Evolutionary conservation across 2,329 filamentous ascomycete species (phyloP), one percentile per base, ranked within the genome.

Genomic region (Penicillium sp.): DNA sequence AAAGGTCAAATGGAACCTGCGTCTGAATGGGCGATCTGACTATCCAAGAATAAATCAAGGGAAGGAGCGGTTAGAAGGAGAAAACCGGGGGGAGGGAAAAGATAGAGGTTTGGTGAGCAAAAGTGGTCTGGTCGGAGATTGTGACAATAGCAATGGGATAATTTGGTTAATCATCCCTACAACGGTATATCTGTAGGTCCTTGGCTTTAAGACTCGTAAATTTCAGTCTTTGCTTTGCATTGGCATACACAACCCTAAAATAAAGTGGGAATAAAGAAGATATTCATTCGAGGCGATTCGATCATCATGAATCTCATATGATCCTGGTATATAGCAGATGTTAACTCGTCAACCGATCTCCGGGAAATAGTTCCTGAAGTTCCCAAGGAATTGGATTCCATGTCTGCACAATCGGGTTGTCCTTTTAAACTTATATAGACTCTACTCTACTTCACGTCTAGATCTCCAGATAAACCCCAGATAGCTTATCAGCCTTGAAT

Each of bases 141-240:
- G 60, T 61, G 59, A 61, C 59, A 61, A 47, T 45, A 60, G 49
- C 44, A 61, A 61, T 61, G 58, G 58, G 54, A 61, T 61, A 61
- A 61, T 56, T 44, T 12, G 31, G 16, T 31, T 25, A n/a, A n/a
- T n/a, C n/a, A n/a, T n/a, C 19, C 19, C 19, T 22, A 22, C 5
- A 22, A 5, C 19, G 3, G 19, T 25, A 22, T 22, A 22, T 3
- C 19, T 22, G 19, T 25, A 25, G n/a, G n/a, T n/a, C n/a, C n/a
- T n/a, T n/a, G n/a, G n/a, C n/a, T n/a, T n/a, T n/a, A n/a, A n/a
- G n/a, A n/a, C n/a, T n/a, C n/a, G n/a, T n/a, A n/a, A n/a, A 22
- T 43, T 27, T 10, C 25, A 27, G 4, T 22, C 12, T 18, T 18
- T 27, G n/a, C n/a, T 22, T 22, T 22, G 6, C 7, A 25, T 25